Evolutionary conservation across 2,329 filamentous ascomycete genomes (phyloP).

Genomic region (Fusarium domesticum): DNA sequence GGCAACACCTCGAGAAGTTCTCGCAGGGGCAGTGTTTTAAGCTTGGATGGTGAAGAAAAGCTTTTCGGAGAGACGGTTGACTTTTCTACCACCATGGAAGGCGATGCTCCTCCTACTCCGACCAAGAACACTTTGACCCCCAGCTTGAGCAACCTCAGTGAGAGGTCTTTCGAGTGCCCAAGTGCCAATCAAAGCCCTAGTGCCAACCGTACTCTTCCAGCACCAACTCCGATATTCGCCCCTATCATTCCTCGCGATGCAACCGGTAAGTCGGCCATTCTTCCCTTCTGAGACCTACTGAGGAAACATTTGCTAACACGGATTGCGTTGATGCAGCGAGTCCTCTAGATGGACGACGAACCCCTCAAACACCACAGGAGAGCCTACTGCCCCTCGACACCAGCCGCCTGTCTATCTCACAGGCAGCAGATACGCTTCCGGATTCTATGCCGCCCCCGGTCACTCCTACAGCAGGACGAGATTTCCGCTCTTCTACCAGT

Average conservation of each 20-base stretch:
- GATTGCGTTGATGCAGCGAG: slow-evolving; percentile 53
- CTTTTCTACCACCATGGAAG: slow-evolving; percentile 31
- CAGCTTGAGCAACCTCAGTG: slow-evolving; percentile 40
- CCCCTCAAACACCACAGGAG: slow-evolving; percentile 78
- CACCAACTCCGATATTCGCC: slow-evolving; percentile 42
- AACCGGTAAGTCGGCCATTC: slow-evolving; percentile 45
- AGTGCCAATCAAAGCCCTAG: slow-evolving; percentile 37
- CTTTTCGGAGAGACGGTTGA: slow-evolving; percentile 35
- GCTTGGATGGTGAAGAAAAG: slow-evolving; percentile 75
- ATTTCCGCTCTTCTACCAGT: slow-evolving; percentile 48
- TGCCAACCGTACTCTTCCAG: slow-evolving; percentile 42
- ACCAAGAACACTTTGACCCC: slow-evolving; percentile 65
- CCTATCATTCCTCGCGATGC: slow-evolving; percentile 37
- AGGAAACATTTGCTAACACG: slow-evolving; percentile 51
- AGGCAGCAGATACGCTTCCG: slow-evolving; percentile 41
- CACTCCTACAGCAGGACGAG: slow-evolving; percentile 70
- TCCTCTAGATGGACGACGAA: slow-evolving; percentile 56
- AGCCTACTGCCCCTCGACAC: slow-evolving; percentile 73
- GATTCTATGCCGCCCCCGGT: slow-evolving; percentile 57
- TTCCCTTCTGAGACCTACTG: slow-evolving; percentile 29
- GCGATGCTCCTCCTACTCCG: slow-evolving; percentile 86
- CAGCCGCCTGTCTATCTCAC: slow-evolving; percentile 79
- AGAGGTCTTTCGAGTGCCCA: slow-evolving; percentile 41
- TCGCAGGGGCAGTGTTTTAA: slow-evolving; percentile 69
- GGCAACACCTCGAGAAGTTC: slow-evolving; percentile 44